Base-by-base conservation (phyloP, 306 rosid genomes). In the Sophora flavescens region DNA sequence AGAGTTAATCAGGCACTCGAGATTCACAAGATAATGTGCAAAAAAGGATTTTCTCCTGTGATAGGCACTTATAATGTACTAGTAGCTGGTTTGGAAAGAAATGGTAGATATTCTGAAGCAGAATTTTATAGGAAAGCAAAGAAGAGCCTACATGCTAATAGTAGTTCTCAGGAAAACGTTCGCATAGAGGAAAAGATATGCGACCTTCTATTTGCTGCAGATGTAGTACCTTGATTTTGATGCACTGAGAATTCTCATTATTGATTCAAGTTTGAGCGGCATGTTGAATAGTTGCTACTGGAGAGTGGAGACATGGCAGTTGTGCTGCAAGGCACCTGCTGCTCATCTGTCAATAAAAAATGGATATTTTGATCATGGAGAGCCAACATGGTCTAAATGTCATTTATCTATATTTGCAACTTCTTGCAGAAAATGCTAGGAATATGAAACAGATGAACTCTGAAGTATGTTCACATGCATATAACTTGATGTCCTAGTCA, bases 61-160 rank as follows among this genome's bases (percentile, higher is more conserved):
- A 67, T 84, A 56, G 97, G 98, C 68, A 89, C 98, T 3, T 89
- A 85, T 63, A 80, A 86, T 82, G 84, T 91, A 65, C 48, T 93
- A 56, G 30, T 89, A 67, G 35, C 81, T 18, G 92, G 95, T 64
- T 85, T 93, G 66, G 85, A 74, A 76, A 88, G 82, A 76, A 79
- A 85, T 42, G 88, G 86, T 68, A 85, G 89, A 80, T 73, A 68
- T 59, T 52, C 81, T 77, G 98, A 89, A 81, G 85, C 88, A 68
- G 91, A 87, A 63, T 56, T 26, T 36, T 78, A 68, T 84, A 82
- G 84, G 78, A 91, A 82, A 87, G 91, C 82, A 84, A 89, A 83
- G 85, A 91, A 88, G 83, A 86, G 76, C 67, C 67, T 85, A 6
- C 80, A 80, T 80, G 38, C 56, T 74, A 61, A 67, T 14, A 28